These are phyloP conservation scores for Acacia melanoxylon DNA, from an alignment of 306 rosid genomes.

Conservation along the genomic window DNA sequence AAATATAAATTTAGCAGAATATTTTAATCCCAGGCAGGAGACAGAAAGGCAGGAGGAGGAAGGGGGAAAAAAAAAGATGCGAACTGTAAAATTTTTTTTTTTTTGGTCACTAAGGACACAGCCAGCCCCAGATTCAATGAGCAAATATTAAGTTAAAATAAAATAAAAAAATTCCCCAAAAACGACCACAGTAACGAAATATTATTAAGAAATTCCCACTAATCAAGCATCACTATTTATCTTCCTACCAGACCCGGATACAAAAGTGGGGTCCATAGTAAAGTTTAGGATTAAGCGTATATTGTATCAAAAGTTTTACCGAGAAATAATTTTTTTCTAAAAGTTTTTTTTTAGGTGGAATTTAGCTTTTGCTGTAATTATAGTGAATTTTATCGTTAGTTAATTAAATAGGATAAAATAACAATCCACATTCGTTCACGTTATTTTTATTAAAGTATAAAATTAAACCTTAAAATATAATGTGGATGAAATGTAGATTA, in stretches of 20 bases:
- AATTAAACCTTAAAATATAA: too few relatives aligned
- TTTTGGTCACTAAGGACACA: neutral
- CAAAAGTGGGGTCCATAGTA: neutral
- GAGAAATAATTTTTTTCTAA: too few relatives aligned
- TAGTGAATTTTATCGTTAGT: too few relatives aligned
- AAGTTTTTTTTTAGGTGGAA: rapidly evolving
- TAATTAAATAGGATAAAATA: too few relatives aligned
- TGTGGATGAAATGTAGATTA: too few relatives aligned
- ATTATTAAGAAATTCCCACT: neutral
- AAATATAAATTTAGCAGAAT: neutral
- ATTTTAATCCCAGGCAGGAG: neutral
- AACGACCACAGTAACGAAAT: neutral
- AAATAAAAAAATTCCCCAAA: too few relatives aligned
- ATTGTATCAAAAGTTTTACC: too few relatives aligned
- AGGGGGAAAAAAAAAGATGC: neutral
- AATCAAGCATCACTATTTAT: neutral
- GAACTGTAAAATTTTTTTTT: neutral
- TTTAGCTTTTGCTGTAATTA: too few relatives aligned
- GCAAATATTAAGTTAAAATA: neutral
- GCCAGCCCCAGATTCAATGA: neutral
- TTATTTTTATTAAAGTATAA: too few relatives aligned
- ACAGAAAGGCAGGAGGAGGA: neutral
- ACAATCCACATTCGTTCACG: rapidly evolving
- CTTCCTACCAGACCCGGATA: neutral
- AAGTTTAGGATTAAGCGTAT: too few relatives aligned